These are phyloP conservation scores for Mariannaea sp. DNA, from an alignment of 2,329 filamentous ascomycete genomes.

Conservation along the genomic window DNA sequence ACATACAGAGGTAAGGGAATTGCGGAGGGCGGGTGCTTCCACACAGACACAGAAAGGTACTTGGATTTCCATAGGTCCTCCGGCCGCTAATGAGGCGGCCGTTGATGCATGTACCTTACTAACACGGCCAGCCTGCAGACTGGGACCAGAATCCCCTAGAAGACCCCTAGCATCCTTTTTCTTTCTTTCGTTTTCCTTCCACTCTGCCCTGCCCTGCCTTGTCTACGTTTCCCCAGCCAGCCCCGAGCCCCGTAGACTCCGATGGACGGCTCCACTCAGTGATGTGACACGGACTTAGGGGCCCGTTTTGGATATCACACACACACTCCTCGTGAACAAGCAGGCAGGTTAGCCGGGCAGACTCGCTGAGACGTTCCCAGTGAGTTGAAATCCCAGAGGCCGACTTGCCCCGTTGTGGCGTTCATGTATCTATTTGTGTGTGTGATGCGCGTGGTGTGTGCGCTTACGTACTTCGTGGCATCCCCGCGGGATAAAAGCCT, in stretches of 20 bases:
- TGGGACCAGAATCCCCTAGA: conserved; percentile 16
- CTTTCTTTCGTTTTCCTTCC: conserved; percentile 30
- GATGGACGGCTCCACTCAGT: conserved; percentile 21
- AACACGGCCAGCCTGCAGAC: conserved; percentile 21
- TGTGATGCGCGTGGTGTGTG: too few species aligned
- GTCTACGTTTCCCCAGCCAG: conserved; percentile 27
- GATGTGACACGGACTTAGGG: conserved; percentile 8
- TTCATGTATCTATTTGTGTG: too few species aligned
- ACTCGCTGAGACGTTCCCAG: neutral
- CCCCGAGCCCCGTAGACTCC: conserved; percentile 39
- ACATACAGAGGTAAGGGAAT: too few species aligned
- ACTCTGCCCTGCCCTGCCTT: too few species aligned
- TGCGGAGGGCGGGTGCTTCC: too few species aligned
- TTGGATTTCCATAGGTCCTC: neutral
- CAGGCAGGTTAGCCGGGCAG: too few species aligned
- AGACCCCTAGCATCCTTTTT: conserved; percentile 16
- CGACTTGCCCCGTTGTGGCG: neutral
- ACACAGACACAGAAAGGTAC: too few species aligned
- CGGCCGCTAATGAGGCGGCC: conserved; percentile 28
- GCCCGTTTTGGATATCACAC: neutral
- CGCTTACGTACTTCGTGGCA: neutral
- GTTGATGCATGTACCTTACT: conserved; percentile 27
- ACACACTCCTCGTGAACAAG: neutral
- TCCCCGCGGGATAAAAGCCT: neutral
- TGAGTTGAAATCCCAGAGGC: neutral